These are phyloP conservation scores for Knoxia roxburghii DNA, from an alignment of 257 asterid species.

Conservation along the genomic window DNA sequence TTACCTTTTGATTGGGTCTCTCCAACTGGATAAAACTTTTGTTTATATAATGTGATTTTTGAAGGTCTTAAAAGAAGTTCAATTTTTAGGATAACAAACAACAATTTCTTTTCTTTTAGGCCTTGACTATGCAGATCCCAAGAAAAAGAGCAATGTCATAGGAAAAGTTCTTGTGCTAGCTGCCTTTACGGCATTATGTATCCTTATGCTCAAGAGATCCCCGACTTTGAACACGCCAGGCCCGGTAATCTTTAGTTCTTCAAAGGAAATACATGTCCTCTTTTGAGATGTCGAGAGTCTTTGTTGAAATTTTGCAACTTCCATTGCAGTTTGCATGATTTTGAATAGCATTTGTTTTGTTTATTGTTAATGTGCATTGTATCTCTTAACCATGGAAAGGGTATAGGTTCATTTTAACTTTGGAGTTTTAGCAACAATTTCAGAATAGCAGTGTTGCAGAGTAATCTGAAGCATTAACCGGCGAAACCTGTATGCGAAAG, in stretches of 20 bases:
- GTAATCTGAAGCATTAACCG: neutral
- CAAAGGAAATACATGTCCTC: neutral
- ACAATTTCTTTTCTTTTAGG: constrained; percentile 36
- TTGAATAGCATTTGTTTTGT: neutral
- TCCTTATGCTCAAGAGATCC: constrained; percentile 40
- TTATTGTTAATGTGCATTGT: neutral
- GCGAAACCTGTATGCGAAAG: neutral
- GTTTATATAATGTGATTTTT: neutral
- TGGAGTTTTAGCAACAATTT: neutral
- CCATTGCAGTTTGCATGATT: neutral
- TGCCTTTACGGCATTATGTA: constrained; percentile 37
- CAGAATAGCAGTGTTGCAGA: neutral
- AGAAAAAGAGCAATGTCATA: constrained; percentile 40
- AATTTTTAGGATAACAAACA: neutral
- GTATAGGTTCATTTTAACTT: neutral
- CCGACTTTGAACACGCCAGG: constrained; percentile 38
- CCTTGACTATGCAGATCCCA: constrained; percentile 84
- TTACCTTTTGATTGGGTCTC: neutral
- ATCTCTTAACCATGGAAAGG: neutral
- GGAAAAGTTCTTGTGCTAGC: constrained; percentile 44
- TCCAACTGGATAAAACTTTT: neutral
- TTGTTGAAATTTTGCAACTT: neutral
- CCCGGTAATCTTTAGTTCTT: constrained; percentile 20
- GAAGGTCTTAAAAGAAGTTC: neutral
- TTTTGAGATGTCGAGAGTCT: neutral